Evolutionary conservation across 2,329 filamentous ascomycete genomes (phyloP), one percentile per base, ranked within the genome.

Genomic region (Cytospora schulzeri): DNA sequence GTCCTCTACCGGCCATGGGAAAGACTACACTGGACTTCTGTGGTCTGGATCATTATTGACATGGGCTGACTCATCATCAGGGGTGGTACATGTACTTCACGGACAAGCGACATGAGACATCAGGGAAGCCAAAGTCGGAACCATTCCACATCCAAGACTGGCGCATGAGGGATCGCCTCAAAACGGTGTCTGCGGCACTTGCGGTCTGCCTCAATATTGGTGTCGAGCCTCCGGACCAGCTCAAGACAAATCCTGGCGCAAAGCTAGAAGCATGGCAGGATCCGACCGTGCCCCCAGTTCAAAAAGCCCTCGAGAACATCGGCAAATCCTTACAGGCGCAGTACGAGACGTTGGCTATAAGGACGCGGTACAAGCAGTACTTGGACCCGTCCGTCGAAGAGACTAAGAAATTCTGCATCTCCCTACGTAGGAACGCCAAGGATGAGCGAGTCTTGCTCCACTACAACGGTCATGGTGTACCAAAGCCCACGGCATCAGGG

Each of bases 61-160:
- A 14, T 35, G 28, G 33, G 60, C 60, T 62, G 55, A 62, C 26
- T 35, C 52, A 35, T 11, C 6, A 17, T 29, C 77, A 97, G 91
- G 96, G 92, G 70, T 99, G 96, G 87, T 98, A 97, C 81, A 98
- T 98, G 94, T 99, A 99, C 79, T 99, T 91, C 77, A 97, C 94
- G 68, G 95, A 99, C 77, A 98, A 98, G 78, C 90, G 94, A 60
- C 95, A 99, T 78, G 95, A 98, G 75, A 95, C 92, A 26, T 94
- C 92, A 41, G 95, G 93, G 26, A 92, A 93, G 70, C 92, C 93
- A 19, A 92, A 93, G 74, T 84, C 87, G 60, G 84, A 83, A 22
- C 76, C 79, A 29, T 86, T 85, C 69, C 82, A 87, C 68, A 80
- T 96, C 7, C 91, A 96, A 74, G 95, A 98, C 75, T 99, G 95